phyloP scores from a whole-genome alignment of 306 rosid genomes.

The Cicer cuneatum region DNA sequence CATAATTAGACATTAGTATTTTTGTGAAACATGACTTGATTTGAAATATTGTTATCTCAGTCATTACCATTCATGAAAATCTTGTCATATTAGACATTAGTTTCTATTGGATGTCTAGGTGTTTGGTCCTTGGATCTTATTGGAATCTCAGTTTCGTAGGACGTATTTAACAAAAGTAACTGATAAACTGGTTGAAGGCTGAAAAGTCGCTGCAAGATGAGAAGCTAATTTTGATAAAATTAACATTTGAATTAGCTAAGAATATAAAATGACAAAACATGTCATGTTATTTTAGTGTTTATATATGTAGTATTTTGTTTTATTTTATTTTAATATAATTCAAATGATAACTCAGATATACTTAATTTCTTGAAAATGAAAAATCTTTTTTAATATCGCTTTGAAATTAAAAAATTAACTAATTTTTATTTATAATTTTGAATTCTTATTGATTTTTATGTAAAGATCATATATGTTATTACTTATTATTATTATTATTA shows the following conservation, averaged over 20 bases:
- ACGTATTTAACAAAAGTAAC: neutral
- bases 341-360: neutral
- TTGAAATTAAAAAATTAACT: too few species aligned
- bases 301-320: too few species aligned
- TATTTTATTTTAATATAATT: too few species aligned
- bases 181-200: neutral
- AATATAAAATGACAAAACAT: neutral
- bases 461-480: too few species aligned
- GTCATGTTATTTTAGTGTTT: too few species aligned
- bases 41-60: conserved; percentile 4
- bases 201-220: neutral
- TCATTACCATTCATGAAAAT: conserved; percentile 13
- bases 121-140: neutral
- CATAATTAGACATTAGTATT: conserved; percentile 42
- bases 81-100: conserved; percentile 15
- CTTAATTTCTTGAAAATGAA: too few species aligned
- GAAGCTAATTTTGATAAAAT: neutral
- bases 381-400: too few species aligned
- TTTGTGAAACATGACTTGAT: conserved; percentile 32
- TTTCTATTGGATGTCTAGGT: conserved; percentile 1
- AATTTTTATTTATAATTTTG: too few species aligned
- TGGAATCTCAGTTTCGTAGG: conserved; percentile 17
- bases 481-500: too few species aligned
- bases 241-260: neutral
- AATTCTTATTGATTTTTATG: too few species aligned